These are phyloP conservation scores for Saccharum officinarum DNA, from an alignment of 176 grass and related monocot genomes.

Conservation along the genomic window DNA sequence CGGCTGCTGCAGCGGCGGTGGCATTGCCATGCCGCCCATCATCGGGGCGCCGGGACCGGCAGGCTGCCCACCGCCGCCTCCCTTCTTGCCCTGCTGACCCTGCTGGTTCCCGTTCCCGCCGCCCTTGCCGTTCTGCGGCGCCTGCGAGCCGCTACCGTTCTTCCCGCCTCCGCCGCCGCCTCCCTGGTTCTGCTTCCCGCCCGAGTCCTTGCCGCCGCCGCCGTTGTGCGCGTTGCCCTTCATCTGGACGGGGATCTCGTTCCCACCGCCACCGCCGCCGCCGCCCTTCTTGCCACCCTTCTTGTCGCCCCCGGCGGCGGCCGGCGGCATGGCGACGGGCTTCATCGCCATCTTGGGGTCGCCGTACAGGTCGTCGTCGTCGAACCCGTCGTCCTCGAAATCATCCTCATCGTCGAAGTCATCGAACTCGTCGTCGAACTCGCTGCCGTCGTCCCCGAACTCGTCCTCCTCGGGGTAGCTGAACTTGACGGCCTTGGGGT, in stretches of 20 bases:
- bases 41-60: not conserved
- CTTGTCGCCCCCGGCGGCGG: conserved; percentile 39
- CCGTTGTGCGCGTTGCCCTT: conserved; percentile 52
- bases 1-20: conserved; percentile 21
- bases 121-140: conserved; percentile 49
- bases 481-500: conserved; percentile 49
- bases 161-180: conserved; percentile 44
- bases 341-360: conserved; percentile 69
- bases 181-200: conserved; percentile 56
- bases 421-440: conserved; percentile 66
- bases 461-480: conserved; percentile 43
- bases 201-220: conserved; percentile 50
- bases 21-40: conserved; percentile 31
- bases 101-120: conserved; percentile 30
- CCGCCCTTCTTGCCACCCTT: conserved; percentile 51
- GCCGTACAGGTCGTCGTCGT: conserved; percentile 62
- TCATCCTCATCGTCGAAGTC: conserved; percentile 45
- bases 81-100: conserved; percentile 36
- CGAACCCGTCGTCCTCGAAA: conserved; percentile 52
- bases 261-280: conserved; percentile 30
- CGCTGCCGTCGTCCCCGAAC: conserved; percentile 45
- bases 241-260: conserved; percentile 46
- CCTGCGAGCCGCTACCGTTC: conserved; percentile 35
- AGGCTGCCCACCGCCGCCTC: not conserved
- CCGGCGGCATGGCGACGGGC: conserved; percentile 31